Conservation (phyloP, 768 basidiomycete genomes). For the Termitomyces sp. region DNA sequence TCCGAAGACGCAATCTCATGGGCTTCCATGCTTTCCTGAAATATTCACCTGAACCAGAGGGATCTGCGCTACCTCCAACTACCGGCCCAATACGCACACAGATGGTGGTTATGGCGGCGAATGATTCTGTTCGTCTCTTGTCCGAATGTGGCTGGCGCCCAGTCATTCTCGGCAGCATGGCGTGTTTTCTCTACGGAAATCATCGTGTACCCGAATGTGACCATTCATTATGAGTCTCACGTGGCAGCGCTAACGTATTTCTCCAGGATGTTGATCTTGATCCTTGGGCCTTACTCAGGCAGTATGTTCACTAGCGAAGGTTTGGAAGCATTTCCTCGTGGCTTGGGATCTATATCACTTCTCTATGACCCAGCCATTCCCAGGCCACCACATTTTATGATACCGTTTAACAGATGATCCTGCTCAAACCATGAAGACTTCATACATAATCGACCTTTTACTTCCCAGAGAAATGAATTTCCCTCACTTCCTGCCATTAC, state of each 20-base stretch:
- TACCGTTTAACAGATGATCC: slow-evolving; percentile 19
- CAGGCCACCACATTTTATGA: slow-evolving; percentile 36
- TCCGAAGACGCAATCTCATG: too few species aligned
- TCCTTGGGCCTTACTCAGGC: slow-evolving; percentile 13
- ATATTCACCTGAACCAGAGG: not conserved
- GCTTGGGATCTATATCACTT: slow-evolving; percentile 24
- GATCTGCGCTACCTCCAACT: not conserved
- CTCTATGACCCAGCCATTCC: too few species aligned
- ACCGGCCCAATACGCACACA: slow-evolving; percentile 11
- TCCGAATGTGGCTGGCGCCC: slow-evolving; percentile 17
- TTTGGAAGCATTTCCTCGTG: slow-evolving; percentile 26
- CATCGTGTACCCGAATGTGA: slow-evolving; percentile 31
- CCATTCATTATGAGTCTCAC: not conserved
- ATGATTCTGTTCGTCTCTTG: slow-evolving; percentile 20
- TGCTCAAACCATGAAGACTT: slow-evolving; percentile 17
- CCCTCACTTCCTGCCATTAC: slow-evolving; percentile 20
- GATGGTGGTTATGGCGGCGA: slow-evolving; percentile 24
- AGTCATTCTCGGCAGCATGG: slow-evolving; percentile 33
- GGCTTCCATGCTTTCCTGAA: too few species aligned
- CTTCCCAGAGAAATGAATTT: slow-evolving; percentile 34
- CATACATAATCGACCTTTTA: slow-evolving; percentile 39
- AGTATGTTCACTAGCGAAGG: slow-evolving; percentile 18
- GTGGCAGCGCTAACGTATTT: not conserved
- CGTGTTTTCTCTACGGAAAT: slow-evolving; percentile 32
- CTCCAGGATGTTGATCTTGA: slow-evolving; percentile 29